Evolutionary conservation across 208 protist species (phyloP).

Genomic region (Tritrichomonas musculus): DNA sequence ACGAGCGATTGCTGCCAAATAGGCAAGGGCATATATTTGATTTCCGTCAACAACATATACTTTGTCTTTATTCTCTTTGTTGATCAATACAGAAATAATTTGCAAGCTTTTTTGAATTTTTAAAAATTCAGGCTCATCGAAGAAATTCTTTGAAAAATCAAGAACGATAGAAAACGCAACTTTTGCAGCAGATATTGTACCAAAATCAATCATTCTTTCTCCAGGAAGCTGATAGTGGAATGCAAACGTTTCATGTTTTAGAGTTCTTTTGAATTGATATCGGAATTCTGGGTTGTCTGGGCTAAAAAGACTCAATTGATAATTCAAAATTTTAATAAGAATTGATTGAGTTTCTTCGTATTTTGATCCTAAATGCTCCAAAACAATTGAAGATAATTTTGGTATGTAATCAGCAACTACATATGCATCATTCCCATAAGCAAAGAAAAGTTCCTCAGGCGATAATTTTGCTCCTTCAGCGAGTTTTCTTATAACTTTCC

Average conservation of each 20-base stretch:
- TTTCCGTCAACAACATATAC: constrained; percentile 11
- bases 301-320: neutral
- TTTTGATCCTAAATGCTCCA: neutral
- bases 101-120: neutral
- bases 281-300: neutral
- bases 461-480: neutral
- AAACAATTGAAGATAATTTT: neutral
- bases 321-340: neutral
- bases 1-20: neutral
- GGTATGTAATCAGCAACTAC: neutral
- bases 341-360: neutral
- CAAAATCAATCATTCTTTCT: neutral
- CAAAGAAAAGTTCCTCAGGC: neutral
- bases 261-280: neutral
- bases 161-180: neutral
- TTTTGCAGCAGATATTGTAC: neutral
- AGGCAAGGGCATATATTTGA: neutral
- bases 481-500: neutral
- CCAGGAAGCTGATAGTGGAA: constrained; percentile 30
- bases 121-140: neutral
- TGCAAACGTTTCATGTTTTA: neutral
- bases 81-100: neutral
- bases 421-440: neutral
- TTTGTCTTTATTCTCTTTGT: neutral
- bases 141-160: neutral